Evolutionary conservation across 1,284 basidiomycete genomes (phyloP).

Genomic region (Thelephora terrestris): DNA sequence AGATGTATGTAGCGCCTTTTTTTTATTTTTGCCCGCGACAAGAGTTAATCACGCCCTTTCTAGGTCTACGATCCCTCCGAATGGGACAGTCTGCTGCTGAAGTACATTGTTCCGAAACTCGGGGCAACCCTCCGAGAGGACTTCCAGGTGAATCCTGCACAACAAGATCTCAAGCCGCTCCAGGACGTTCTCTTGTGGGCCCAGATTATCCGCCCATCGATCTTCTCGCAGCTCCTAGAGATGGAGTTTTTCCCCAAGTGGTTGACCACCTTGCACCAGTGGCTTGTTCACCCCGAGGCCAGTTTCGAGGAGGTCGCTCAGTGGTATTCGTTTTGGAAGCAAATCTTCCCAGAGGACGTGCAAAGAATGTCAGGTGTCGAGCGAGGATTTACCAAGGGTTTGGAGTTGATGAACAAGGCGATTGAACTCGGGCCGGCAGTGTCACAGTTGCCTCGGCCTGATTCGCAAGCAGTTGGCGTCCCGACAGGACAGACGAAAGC

Average conservation of each 20-base stretch:
- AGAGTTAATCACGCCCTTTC: constrained; percentile 1
- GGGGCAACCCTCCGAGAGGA: constrained; percentile 71
- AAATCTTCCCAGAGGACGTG: constrained; percentile 62
- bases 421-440: constrained; percentile 75
- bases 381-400: constrained; percentile 73
- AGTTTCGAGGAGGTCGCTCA: constrained; percentile 86
- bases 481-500: constrained; percentile 16
- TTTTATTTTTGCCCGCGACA: constrained; percentile 12
- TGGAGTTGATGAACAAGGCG: constrained; percentile 90
- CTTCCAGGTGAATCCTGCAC: constrained; percentile 80
- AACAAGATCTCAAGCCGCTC: constrained; percentile 81
- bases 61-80: constrained; percentile 70
- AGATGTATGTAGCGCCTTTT: constrained; percentile 53
- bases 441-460: constrained; percentile 57
- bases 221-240: constrained; percentile 77
- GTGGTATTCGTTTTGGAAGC: constrained; percentile 91
- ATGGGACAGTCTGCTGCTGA: constrained; percentile 88
- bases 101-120: constrained; percentile 86
- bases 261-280: constrained; percentile 84
- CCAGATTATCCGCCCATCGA: constrained; percentile 59
- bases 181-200: constrained; percentile 75
- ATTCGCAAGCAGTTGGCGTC: constrained; percentile 30
- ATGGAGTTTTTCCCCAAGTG: constrained; percentile 94
- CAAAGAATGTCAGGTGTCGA: constrained; percentile 54
- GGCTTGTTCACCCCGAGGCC: constrained; percentile 78